Percentiles rank a stretch among this genome's conserved stretches.
phyloP scores from a whole-genome alignment of 495 filamentous ascomycete species.

The Jackrogersella minutella region DNA sequence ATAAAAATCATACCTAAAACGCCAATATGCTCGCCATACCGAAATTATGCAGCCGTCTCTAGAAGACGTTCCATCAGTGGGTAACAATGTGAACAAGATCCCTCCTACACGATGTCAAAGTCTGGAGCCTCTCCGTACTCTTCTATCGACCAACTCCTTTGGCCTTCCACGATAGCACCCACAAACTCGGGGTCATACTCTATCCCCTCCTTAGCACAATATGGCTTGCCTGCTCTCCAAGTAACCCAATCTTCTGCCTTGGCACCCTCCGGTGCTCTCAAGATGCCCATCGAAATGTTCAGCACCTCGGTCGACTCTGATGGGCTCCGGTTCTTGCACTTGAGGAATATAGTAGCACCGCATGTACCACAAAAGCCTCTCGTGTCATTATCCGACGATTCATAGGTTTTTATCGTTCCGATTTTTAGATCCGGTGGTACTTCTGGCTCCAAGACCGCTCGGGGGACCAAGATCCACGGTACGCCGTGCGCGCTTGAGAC shows the following conservation, averaged over 20 bases:
- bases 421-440: slow-evolving; percentile 49
- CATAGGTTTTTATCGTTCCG: slow-evolving; percentile 63
- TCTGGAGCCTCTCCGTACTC: slow-evolving; percentile 17
- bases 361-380: slow-evolving; percentile 69
- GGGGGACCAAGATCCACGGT: slow-evolving; percentile 70
- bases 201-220: slow-evolving; percentile 23
- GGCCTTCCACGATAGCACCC: slow-evolving; percentile 34
- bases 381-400: slow-evolving; percentile 60
- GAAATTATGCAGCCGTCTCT: too few relatives aligned
- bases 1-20: too few relatives aligned
- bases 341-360: slow-evolving; percentile 66
- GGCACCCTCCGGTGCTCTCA: slow-evolving; percentile 60
- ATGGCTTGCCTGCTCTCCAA: slow-evolving; percentile 44
- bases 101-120: slow-evolving; percentile 14
- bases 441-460: slow-evolving; percentile 54
- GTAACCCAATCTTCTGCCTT: slow-evolving; percentile 55
- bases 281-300: slow-evolving; percentile 61
- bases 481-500: slow-evolving; percentile 67
- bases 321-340: slow-evolving; percentile 8
- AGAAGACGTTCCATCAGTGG: too few relatives aligned
- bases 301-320: slow-evolving; percentile 47
- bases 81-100: too few relatives aligned
- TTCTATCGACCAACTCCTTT: slow-evolving; percentile 37
- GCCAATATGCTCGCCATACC: too few relatives aligned
- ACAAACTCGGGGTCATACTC: slow-evolving; percentile 41